Conservation (phyloP, 257 asterid genomes). For the Solanum verrucosum region DNA sequence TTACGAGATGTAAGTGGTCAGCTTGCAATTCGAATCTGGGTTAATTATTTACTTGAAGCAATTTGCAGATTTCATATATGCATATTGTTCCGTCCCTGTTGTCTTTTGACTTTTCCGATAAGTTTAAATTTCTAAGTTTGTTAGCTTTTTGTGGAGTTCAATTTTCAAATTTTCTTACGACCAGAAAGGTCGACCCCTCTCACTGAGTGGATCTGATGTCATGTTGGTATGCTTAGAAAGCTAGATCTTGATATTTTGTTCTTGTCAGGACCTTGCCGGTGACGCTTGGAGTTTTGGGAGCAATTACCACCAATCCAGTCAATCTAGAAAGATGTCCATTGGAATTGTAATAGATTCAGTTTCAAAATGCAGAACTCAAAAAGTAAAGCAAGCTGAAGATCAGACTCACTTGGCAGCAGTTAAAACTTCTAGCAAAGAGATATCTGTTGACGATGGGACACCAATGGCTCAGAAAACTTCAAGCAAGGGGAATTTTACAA, state of each 20-base stretch:
- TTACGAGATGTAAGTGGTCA: neutral
- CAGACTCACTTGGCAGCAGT: slow-evolving; percentile 19
- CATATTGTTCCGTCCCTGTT: neutral
- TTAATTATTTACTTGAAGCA: neutral
- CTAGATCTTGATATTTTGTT: slow-evolving; percentile 1
- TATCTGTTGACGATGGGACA: slow-evolving; percentile 10
- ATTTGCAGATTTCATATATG: neutral
- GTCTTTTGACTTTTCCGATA: neutral
- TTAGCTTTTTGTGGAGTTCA: neutral
- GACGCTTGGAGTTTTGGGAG: slow-evolving; percentile 42
- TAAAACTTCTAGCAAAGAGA: slow-evolving; percentile 20
- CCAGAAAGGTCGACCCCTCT: neutral
- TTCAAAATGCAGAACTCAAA: slow-evolving; percentile 25
- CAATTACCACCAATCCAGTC: slow-evolving; percentile 42
- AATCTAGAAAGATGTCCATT: slow-evolving; percentile 72
- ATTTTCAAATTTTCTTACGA: neutral
- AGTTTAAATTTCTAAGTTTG: neutral
- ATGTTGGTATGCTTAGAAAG: neutral
- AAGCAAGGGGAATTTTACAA: slow-evolving; percentile 20
- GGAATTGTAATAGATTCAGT: slow-evolving; percentile 57
- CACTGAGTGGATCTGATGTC: neutral
- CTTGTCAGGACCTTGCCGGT: slow-evolving; percentile 39
- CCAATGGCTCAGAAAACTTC: slow-evolving; percentile 2
- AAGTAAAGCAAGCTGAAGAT: slow-evolving; percentile 16
- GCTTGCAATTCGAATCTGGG: neutral